Percentiles rank a stretch among this genome's conserved stretches.
Conservation (phyloP, 139 green algal species). For the Ostreobium quekettii region DNA sequence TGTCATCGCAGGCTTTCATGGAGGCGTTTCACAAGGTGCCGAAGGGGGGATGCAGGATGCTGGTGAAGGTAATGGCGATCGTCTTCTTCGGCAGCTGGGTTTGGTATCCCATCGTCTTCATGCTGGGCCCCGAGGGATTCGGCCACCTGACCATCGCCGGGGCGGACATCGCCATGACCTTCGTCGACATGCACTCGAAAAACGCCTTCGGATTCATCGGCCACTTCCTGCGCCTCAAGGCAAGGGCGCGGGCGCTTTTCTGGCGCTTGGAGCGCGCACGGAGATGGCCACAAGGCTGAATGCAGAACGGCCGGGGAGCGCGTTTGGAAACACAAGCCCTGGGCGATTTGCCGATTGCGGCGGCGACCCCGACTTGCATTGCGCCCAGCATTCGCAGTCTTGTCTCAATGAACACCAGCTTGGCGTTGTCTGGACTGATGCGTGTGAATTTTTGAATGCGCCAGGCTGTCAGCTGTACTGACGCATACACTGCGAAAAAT, state of each 20-base stretch:
- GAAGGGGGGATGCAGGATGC: conserved; percentile 37
- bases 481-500: no score
- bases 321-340: no score
- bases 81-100: conserved; percentile 41
- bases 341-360: no score
- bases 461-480: no score
- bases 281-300: no score
- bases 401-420: no score
- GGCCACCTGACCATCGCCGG: conserved; percentile 31
- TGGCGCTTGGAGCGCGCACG: neutral
- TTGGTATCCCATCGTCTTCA: conserved; percentile 45
- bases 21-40: conserved; percentile 46
- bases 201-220: conserved; percentile 25
- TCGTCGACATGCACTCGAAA: conserved; percentile 50
- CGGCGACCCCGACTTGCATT: no score
- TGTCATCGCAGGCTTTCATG: conserved; percentile 34
- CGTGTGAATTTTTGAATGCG: no score
- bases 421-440: no score
- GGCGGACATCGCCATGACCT: conserved; percentile 24
- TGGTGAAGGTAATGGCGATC: conserved; percentile 37
- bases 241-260: no score
- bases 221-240: conserved; percentile 12
- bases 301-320: no score
- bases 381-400: no score
- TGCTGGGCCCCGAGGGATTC: conserved; percentile 41